Percentiles rank a stretch among this genome's conserved stretches.
Conservation (phyloP, 257 asterid genomes). For the Solanum bulbocastanum region DNA sequence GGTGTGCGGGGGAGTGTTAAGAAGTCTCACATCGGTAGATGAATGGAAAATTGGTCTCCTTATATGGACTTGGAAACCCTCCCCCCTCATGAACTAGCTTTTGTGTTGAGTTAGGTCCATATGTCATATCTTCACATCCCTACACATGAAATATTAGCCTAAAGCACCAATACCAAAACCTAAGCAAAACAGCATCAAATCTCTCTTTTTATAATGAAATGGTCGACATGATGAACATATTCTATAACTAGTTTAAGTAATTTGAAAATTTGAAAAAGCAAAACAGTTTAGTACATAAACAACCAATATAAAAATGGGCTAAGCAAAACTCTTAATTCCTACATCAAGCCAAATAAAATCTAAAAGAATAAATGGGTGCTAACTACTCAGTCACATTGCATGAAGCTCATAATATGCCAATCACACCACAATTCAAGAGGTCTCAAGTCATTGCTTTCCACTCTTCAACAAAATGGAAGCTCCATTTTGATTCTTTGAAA, state of each 20-base stretch:
- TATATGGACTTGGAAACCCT: too few relatives aligned
- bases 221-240: conserved; percentile 20
- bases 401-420: not conserved
- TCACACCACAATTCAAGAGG: conserved; percentile 4
- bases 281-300: not conserved
- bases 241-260: conserved; percentile 2
- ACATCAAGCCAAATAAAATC: conserved; percentile 8
- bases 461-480: conserved; percentile 42
- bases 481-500: conserved; percentile 37
- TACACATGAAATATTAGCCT: not conserved
- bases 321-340: not conserved
- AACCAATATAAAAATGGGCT: conserved; percentile 20
- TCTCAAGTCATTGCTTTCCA: conserved; percentile 29
- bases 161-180: not conserved
- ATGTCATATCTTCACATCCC: not conserved
- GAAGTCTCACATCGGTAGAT: not conserved
- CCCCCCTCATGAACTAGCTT: not conserved
- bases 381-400: not conserved
- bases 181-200: not conserved
- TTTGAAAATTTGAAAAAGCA: not conserved
- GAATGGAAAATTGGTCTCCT: not conserved
- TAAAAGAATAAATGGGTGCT: not conserved
- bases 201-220: not conserved
- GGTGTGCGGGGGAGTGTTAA: not conserved
- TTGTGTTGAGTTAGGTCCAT: not conserved